Evolutionary conservation across 73 alveolate genomes (phyloP).

Genomic region (Paramecium caudatum): DNA sequence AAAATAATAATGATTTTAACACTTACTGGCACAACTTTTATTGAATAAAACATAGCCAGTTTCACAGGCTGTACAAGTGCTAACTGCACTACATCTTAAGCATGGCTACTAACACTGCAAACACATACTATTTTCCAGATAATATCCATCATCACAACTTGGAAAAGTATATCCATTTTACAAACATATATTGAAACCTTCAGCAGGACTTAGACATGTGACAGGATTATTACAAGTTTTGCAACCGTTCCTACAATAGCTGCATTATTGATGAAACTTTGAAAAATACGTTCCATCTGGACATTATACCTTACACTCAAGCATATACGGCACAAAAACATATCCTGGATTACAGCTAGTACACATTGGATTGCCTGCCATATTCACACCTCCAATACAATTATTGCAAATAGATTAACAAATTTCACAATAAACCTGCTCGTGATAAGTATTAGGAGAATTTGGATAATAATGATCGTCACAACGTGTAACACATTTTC

Average conservation of each 20-base stretch:
- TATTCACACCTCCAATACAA: too few species aligned
- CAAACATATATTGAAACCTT: not conserved
- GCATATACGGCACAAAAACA: too few species aligned
- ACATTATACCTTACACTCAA: too few species aligned
- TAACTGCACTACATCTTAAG: not conserved
- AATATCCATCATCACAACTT: not conserved
- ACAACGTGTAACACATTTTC: not conserved
- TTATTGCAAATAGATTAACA: not conserved
- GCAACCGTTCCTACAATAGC: too few species aligned
- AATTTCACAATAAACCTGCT: not conserved
- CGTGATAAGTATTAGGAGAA: not conserved
- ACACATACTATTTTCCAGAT: not conserved
- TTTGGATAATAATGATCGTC: not conserved
- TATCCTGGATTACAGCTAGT: too few species aligned
- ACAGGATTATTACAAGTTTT: too few species aligned
- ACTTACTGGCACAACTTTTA: not conserved
- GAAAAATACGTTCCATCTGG: too few species aligned
- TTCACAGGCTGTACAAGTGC: not conserved
- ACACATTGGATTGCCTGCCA: too few species aligned
- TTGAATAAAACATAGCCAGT: not conserved
- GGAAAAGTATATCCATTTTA: not conserved
- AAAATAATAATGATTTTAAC: not conserved
- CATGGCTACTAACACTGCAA: not conserved
- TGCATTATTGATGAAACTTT: too few species aligned
- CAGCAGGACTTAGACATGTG: too few species aligned